Percentiles rank a stretch among this genome's conserved stretches.
phyloP scores from a whole-genome alignment of 148 eudicot species.

The Silene latifolia region DNA sequence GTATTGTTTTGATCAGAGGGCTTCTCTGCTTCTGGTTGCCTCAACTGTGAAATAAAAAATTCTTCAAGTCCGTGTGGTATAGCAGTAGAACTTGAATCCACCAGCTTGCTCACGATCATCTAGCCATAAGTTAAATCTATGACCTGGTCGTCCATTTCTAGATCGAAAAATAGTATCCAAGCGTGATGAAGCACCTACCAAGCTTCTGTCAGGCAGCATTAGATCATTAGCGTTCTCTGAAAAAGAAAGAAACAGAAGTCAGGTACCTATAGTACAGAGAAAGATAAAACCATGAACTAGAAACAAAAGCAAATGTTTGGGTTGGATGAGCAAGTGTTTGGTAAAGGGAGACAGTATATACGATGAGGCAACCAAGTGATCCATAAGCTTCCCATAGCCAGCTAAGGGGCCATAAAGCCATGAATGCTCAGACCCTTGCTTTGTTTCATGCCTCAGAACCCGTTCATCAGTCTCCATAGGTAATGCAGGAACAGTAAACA shows the following conservation, averaged over 20 bases:
- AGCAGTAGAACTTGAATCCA: constrained; percentile 62
- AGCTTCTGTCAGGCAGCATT: constrained; percentile 48
- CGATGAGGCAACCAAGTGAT: constrained; percentile 88
- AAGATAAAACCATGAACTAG: not conserved
- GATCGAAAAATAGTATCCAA: constrained; percentile 81
- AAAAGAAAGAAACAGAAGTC: constrained; percentile 13
- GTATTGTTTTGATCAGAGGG: constrained; percentile 50
- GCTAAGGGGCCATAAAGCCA: constrained; percentile 90
- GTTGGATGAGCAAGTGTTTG: constrained; percentile 81
- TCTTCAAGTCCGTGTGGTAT: constrained; percentile 94
- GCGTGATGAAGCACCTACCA: constrained; percentile 58
- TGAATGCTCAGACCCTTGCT: constrained; percentile 54
- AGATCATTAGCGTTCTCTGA: constrained; percentile 59
- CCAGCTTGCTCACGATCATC: constrained; percentile 66
- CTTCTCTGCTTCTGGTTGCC: constrained; percentile 56
- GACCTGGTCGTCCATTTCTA: constrained; percentile 83
- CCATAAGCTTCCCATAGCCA: constrained; percentile 91
- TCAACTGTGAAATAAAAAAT: constrained; percentile 72
- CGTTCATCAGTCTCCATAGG: constrained; percentile 97
- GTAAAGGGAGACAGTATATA: constrained; percentile 80
- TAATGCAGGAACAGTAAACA: constrained; percentile 86
- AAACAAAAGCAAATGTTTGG: constrained; percentile 28
- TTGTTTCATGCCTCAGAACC: constrained; percentile 43
- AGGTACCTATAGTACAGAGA: not conserved
- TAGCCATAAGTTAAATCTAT: constrained; percentile 78